Base-by-base conservation (phyloP, 768 basidiomycete species). In the Russula emetica region DNA sequence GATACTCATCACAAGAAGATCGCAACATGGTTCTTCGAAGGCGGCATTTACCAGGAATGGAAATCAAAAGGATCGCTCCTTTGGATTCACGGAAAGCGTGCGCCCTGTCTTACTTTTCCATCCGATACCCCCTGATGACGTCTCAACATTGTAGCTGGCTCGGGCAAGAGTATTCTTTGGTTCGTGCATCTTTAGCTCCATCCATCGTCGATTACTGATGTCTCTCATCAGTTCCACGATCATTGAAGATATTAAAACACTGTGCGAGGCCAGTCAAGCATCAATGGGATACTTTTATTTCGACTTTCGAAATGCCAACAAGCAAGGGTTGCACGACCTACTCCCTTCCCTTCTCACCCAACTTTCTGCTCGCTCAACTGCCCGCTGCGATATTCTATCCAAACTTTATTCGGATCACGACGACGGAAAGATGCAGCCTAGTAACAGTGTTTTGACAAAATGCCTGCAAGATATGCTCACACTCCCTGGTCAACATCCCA, bases 31-130 rank as follows among this genome's bases (percentile, higher is more conserved):
- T 56, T 56, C 55, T 30, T 28, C 20, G 18, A 44, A 16, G 26
- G 40, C 1, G 28, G 9, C 7, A n/a, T 44, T 7, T 42, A 30
- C 6, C n/a, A 20, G 2, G n/a, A 54, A 22, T 54, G 49, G 49
- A 50, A 50, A 50, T 26, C 22, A 7, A 14, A 24, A 16, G 16
- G 14, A 6, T 26, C 49, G 4, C 26, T 50, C n/a, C n/a, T 54
- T 14, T 54, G 53, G 53, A 54, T 54, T 6, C n/a, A 54, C 8
- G 53, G 53, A 18, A 54, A 54, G 34, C 53, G 53, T 54, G n/a
- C 53, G n/a, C 10, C 34, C 1, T 16, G 9, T 36, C 18, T 13
- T 1, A 3, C 14, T 11, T 8, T 54, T 13, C 3, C 30, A 36
- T 20, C 13, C n/a, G 11, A 54, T 50, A 26, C 24, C 24, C 6